Conservation (phyloP, 768 basidiomycete genomes). For the Fibroporia radiculosa region DNA sequence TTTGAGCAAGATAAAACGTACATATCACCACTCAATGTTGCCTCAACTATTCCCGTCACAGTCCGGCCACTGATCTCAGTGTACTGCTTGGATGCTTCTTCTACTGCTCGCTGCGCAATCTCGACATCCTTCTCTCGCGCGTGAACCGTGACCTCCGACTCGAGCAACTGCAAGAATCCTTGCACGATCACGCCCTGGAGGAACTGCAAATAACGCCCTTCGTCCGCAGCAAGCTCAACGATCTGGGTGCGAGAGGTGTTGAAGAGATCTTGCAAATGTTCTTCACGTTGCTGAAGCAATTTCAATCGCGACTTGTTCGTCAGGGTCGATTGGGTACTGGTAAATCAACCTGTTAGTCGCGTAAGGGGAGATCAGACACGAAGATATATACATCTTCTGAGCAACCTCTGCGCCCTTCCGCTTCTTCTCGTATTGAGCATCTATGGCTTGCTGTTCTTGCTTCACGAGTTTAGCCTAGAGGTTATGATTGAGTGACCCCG, state of each 20-base stretch:
- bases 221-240: constrained; percentile 52
- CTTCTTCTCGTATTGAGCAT: constrained; percentile 93
- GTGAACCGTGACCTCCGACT: constrained; percentile 59
- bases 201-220: constrained; percentile 71
- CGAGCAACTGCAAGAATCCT: constrained; percentile 76
- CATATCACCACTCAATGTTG: constrained; percentile 59
- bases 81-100: constrained; percentile 57
- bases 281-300: constrained; percentile 86
- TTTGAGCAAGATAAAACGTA: constrained; percentile 26
- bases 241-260: constrained; percentile 57
- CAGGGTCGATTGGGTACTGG: constrained; percentile 87
- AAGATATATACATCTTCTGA: constrained; percentile 80
- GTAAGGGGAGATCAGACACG: neutral
- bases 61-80: constrained; percentile 70
- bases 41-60: constrained; percentile 52
- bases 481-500: no score
- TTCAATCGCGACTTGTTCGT: constrained; percentile 94
- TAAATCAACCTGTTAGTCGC: neutral
- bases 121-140: constrained; percentile 62
- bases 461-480: constrained; percentile 91
- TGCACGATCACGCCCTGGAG: constrained; percentile 82
- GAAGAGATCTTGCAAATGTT: constrained; percentile 88
- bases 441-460: constrained; percentile 92
- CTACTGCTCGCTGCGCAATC: constrained; percentile 54
- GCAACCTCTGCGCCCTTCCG: constrained; percentile 87